A percentile compares a stretch with the other conserved stretches of the same genome.
These are phyloP conservation scores for Candida maesae DNA, from an alignment of 805 yeast species.

Conservation along the genomic window DNA sequence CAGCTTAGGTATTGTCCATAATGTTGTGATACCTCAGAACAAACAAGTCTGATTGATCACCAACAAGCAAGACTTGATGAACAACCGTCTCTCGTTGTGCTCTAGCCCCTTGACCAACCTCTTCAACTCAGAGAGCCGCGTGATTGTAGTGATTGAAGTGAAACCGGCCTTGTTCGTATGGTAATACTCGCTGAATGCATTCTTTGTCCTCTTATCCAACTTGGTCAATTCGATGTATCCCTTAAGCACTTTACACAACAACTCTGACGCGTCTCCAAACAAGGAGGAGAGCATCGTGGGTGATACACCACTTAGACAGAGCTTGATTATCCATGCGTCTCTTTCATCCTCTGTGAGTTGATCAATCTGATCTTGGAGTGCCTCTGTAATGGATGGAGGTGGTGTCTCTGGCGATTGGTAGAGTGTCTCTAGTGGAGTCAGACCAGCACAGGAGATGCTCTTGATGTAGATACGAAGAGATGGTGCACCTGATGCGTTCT, in stretches of 20 bases:
- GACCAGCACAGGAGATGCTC: neutral
- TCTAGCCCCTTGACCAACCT: neutral
- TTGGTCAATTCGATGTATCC: conserved; percentile 4
- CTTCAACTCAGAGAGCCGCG: neutral
- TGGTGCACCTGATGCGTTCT: conserved; percentile 12
- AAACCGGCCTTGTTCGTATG: conserved; percentile 3
- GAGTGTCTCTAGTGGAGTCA: neutral
- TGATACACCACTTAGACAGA: neutral
- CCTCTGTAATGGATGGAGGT: no score
- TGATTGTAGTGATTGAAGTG: neutral
- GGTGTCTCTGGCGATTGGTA: neutral
- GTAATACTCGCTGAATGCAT: conserved; percentile 9
- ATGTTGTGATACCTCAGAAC: neutral
- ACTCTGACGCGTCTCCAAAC: conserved; percentile 2
- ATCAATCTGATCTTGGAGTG: neutral
- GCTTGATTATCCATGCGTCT: neutral
- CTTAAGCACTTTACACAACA: conserved; percentile 2
- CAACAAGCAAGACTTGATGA: conserved; percentile 12
- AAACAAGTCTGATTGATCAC: conserved; percentile 7
- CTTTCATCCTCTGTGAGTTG: neutral
- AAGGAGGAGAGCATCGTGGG: neutral
- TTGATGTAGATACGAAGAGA: conserved; percentile 3
- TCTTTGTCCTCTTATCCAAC: conserved; percentile 2
- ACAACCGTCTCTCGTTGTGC: conserved; percentile 3
- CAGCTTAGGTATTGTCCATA: no score